Conservation (phyloP, 129 eudicot genomes). For the Cynara cardunculus region DNA sequence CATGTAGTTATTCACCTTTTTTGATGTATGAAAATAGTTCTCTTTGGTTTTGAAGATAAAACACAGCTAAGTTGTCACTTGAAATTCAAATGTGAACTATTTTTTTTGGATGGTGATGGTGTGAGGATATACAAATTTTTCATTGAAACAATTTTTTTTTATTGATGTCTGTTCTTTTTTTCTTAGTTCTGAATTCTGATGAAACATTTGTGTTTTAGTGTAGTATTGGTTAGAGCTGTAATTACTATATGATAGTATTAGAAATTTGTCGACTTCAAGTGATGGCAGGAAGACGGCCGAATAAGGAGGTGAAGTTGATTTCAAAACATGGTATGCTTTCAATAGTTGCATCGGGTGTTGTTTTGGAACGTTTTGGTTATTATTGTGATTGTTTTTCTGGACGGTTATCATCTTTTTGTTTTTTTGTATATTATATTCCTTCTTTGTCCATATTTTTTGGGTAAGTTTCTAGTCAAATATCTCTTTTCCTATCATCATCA, state of each 20-base stretch:
- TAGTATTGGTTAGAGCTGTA: constrained; percentile 29
- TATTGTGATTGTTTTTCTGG: background rate
- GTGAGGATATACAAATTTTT: background rate
- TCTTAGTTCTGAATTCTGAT: constrained; percentile 13
- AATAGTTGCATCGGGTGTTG: background rate
- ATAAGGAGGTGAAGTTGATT: constrained; percentile 23
- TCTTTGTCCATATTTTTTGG: background rate
- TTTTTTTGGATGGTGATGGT: background rate
- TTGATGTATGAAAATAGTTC: background rate
- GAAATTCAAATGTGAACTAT: background rate
- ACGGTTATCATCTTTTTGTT: background rate
- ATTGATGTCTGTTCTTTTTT: background rate
- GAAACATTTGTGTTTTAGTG: constrained; percentile 23
- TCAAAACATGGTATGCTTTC: constrained; percentile 29
- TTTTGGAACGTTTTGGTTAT: background rate
- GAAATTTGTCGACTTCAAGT: constrained; percentile 34
- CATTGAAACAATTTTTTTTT: background rate
- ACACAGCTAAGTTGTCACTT: background rate
- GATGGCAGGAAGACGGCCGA: constrained; percentile 21
- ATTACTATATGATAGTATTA: constrained; percentile 35
- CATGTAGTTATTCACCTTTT: background rate
- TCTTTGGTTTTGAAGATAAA: background rate
- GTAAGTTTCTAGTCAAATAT: background rate
- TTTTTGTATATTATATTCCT: background rate
- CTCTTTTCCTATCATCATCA: background rate